Evolutionary conservation across 495 filamentous ascomycete species (phyloP), one percentile per base, ranked within the genome.

Genomic region (Penicillium ochrochloron): DNA sequence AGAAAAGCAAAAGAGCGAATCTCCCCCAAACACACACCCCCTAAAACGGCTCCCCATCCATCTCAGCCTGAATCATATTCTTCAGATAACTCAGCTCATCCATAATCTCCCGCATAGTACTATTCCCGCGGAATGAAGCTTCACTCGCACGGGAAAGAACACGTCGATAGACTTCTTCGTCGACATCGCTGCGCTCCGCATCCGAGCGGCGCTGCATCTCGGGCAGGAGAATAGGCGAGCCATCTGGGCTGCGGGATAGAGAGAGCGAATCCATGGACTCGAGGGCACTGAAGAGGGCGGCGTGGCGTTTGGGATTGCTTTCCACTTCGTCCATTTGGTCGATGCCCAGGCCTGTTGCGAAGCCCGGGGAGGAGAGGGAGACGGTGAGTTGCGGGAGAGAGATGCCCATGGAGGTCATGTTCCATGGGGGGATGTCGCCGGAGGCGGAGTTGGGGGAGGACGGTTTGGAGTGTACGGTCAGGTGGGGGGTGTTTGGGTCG

Each of bases 21-120:
- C 48, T 11, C 46, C 31, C 31, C 8, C 19, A 5, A 17, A 23
- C 48, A 54, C 37, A 15, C 33, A 35, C 23, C 27, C 44, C 46
- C 48, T 54, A 73, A 39, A 74, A 74, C 10, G 71, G 71, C 48
- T 65, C 59, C 5, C 71, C 71, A 57, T 67, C 58, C 71, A 73
- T 67, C 50, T 76, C 75, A 64, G 73, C 70, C 58, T 80, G 77
- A 42, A 85, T 85, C 66, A 83, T 76, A n/a, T 77, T 75, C 60
- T 80, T 82, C 63, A 85, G 71, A 62, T 85, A 84, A 57, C 79
- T 82, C 42, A 85, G 64, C 57, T 85, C 83, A 61, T 84, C 78
- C 70, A 85, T 77, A 66, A 83, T 69, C 63, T 83, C 79, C 61
- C 78, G 74, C 75, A 84, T 82, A 11, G 77, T 76, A 19, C 69